Percentiles rank a stretch among this genome's conserved stretches.
Evolutionary conservation across 2,329 filamentous ascomycete species (phyloP).

Genomic region (Aurifilum marmelostoma): DNA sequence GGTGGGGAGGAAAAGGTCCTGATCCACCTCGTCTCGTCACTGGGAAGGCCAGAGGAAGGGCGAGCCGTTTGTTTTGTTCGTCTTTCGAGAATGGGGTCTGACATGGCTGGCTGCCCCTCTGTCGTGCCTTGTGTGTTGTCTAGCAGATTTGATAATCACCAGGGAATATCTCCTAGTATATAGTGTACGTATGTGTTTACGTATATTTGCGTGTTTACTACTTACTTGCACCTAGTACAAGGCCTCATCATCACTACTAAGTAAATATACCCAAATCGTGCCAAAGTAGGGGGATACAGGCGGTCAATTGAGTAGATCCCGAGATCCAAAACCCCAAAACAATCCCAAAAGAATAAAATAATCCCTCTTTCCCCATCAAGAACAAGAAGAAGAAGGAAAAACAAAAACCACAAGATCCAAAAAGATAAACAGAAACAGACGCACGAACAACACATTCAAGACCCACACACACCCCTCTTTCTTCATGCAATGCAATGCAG

Average conservation of each 20-base stretch:
- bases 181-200: no score
- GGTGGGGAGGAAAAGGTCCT: background rate
- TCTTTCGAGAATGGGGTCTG: no score
- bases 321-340: background rate
- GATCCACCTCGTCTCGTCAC: background rate
- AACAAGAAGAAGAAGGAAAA: background rate
- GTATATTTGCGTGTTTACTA: background rate
- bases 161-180: background rate
- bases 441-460: slow-evolving; percentile 1
- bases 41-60: background rate
- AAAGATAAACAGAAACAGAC: background rate
- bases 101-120: no score
- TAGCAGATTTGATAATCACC: background rate
- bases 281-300: no score
- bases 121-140: background rate
- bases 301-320: background rate
- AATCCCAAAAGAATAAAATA: background rate
- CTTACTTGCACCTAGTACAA: background rate
- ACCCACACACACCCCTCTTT: background rate
- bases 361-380: background rate
- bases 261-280: no score
- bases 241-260: no score
- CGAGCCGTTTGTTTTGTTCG: no score
- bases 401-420: background rate
- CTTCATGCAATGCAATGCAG: slow-evolving; percentile 6